These are phyloP conservation scores for Phoma sp. DNA, from an alignment of 2,329 filamentous ascomycete species.

Conservation along the genomic window DNA sequence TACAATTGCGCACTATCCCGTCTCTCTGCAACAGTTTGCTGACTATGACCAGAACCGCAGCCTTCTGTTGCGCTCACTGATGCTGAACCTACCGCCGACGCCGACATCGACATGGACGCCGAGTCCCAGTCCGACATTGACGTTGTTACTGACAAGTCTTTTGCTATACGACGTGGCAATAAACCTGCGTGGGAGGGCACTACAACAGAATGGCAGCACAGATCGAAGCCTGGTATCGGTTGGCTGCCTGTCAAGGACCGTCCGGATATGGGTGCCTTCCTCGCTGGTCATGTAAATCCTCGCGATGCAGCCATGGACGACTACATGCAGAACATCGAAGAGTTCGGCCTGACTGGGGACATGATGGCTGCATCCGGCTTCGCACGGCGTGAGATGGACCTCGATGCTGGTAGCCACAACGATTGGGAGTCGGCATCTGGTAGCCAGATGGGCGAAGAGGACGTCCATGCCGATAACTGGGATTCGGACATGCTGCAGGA, in stretches of 20 bases:
- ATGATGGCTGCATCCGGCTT: constrained; percentile 33
- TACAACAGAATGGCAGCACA: constrained; percentile 39
- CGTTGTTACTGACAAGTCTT: constrained; percentile 27
- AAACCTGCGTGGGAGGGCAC: constrained; percentile 39
- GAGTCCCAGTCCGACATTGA: constrained; percentile 28
- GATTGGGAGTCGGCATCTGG: constrained; percentile 37
- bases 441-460: constrained; percentile 16
- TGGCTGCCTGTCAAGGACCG: constrained; percentile 38
- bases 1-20: neutral
- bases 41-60: constrained; percentile 1
- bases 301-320: constrained; percentile 61
- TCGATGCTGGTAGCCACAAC: constrained; percentile 40
- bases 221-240: constrained; percentile 46
- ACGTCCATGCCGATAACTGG: constrained; percentile 46
- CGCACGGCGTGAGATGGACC: constrained; percentile 41
- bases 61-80: neutral
- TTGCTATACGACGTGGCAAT: constrained; percentile 34
- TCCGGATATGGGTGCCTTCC: constrained; percentile 29
- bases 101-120: constrained; percentile 2
- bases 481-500: constrained; percentile 53
- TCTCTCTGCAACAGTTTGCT: neutral
- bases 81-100: constrained; percentile 5
- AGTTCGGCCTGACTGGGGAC: constrained; percentile 49
- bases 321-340: constrained; percentile 71
- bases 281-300: constrained; percentile 27